phyloP scores from a whole-genome alignment of 306 rosid species.

The Datisca glomerata region DNA sequence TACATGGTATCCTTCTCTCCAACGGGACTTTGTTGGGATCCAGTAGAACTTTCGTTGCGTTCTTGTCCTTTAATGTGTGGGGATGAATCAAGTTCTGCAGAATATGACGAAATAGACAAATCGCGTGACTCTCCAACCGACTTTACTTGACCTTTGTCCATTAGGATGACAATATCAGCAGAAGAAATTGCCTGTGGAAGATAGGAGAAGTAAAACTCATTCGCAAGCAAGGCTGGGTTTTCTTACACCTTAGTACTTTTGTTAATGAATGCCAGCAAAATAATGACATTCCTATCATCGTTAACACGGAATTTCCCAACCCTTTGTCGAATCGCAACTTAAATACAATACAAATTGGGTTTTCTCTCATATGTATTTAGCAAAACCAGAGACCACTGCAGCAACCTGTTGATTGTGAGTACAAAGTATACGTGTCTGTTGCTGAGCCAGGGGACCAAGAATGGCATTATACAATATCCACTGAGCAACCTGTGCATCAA shows the following conservation, averaged over 20 bases:
- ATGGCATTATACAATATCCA: conserved; percentile 68
- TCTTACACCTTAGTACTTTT: too few relatives aligned
- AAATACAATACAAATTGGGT: too few relatives aligned
- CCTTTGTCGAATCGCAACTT: too few relatives aligned
- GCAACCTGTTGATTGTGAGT: conserved; percentile 80
- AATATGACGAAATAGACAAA: conserved; percentile 43
- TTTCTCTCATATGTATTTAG: too few relatives aligned
- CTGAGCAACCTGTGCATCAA: conserved; percentile 80
- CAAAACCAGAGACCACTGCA: conserved; percentile 1
- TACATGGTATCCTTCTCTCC: conserved; percentile 21
- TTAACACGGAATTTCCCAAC: too few relatives aligned
- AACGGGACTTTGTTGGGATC: conserved; percentile 17
- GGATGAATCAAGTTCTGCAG: conserved; percentile 48
- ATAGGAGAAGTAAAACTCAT: neutral
- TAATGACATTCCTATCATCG: too few relatives aligned
- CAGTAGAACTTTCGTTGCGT: conserved; percentile 20
- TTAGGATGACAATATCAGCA: conserved; percentile 56
- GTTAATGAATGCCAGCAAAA: too few relatives aligned
- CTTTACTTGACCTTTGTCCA: conserved; percentile 76
- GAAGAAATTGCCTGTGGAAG: conserved; percentile 63
- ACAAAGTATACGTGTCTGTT: conserved; percentile 61
- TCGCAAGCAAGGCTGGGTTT: neutral
- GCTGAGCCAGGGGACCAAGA: conserved; percentile 60
- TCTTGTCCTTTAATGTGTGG: conserved; percentile 25
- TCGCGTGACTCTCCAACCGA: conserved; percentile 62